phyloP scores from a whole-genome alignment of 257 asterid species.

The Salvia miltiorrhiza region DNA sequence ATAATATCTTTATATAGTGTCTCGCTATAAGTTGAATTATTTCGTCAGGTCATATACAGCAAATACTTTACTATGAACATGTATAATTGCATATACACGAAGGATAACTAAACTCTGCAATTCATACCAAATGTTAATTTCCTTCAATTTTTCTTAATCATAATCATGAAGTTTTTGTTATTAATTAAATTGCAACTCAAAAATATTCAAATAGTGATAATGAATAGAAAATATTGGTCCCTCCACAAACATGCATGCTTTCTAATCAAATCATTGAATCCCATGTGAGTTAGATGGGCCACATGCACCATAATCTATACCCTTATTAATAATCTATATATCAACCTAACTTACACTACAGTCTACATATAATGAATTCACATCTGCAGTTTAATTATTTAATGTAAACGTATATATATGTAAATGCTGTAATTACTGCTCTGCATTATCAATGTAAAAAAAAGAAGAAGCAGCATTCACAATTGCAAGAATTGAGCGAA shows the following conservation, averaged over 20 bases:
- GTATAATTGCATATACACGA: neutral
- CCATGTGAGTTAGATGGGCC: constrained; percentile 32
- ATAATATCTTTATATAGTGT: neutral
- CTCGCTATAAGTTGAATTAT: neutral
- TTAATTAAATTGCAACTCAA: neutral
- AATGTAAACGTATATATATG: no score
- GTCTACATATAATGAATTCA: neutral
- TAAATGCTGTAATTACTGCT: neutral
- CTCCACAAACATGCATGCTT: constrained; percentile 19
- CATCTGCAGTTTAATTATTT: no score
- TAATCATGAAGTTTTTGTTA: neutral
- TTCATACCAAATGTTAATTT: neutral
- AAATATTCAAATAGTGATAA: neutral
- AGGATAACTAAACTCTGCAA: neutral
- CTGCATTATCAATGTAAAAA: neutral
- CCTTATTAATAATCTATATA: neutral
- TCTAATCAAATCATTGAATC: constrained; percentile 13
- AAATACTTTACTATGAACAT: neutral
- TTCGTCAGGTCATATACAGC: no score
- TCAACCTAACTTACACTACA: neutral
- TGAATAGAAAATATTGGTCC: neutral
- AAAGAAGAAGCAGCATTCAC: neutral
- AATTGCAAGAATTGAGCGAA: neutral
- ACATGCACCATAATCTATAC: neutral
- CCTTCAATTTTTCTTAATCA: neutral